Evolutionary conservation across 164 flowering plant species (phyloP).

Genomic region (Vitis rupestris): DNA sequence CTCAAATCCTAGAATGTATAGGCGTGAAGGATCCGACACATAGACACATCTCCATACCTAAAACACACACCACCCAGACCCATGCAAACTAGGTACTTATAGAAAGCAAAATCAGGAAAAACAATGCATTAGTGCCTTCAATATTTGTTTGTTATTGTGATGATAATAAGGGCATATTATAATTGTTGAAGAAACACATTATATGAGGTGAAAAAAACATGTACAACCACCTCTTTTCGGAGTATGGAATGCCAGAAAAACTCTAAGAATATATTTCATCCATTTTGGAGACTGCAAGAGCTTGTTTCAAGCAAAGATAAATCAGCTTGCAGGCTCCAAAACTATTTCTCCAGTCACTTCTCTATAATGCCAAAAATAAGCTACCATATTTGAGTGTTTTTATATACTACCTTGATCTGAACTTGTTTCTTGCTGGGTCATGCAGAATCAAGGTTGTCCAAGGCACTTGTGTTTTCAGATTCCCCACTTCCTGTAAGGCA

Average conservation of each 20-base stretch:
- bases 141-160: not conserved
- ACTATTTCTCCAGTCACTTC: not conserved
- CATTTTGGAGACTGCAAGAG: too few relatives aligned
- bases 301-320: too few relatives aligned
- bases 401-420: not conserved
- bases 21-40: too few relatives aligned
- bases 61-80: too few relatives aligned
- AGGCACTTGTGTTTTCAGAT: constrained; percentile 31
- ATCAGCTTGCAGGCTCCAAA: not conserved
- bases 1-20: too few relatives aligned
- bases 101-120: not conserved
- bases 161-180: not conserved
- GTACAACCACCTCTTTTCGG: not conserved
- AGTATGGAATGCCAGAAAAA: too few relatives aligned
- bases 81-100: too few relatives aligned
- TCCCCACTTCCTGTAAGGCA: constrained; percentile 16
- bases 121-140: not conserved
- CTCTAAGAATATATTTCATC: too few relatives aligned
- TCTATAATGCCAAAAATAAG: not conserved
- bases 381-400: not conserved
- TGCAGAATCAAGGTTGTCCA: constrained; percentile 40
- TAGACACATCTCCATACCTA: too few relatives aligned
- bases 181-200: not conserved
- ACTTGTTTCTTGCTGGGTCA: not conserved
- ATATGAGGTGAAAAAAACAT: not conserved